Evolutionary conservation across 2,329 filamentous ascomycete genomes (phyloP).

Genomic region (Drechslerella stenobrocha): DNA sequence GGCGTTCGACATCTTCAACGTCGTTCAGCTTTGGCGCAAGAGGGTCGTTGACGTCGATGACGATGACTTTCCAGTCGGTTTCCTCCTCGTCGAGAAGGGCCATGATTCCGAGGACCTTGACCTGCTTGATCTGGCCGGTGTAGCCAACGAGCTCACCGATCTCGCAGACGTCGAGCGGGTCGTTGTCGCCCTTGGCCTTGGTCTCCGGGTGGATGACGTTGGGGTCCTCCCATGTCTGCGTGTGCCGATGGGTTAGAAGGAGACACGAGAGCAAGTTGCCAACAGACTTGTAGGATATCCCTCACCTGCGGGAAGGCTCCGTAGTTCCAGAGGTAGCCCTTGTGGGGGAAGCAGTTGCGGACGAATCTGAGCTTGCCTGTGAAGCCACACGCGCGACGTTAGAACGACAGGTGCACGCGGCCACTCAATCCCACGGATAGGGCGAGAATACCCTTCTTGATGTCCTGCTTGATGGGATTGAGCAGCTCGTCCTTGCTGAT

Average conservation of each 20-base stretch:
- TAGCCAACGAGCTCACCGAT: constrained; percentile 98
- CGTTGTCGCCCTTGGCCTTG: constrained; percentile 99
- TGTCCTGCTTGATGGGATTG: constrained; percentile 99
- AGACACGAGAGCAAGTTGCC: constrained; percentile 10
- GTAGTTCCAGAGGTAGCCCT: constrained; percentile 99
- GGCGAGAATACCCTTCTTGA: constrained; percentile 72
- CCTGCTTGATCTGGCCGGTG: constrained; percentile 96
- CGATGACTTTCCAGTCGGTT: constrained; percentile 99
- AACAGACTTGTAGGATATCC: constrained; percentile 49
- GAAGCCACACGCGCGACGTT: background rate
- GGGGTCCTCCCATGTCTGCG: constrained; percentile 97
- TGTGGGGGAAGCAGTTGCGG: constrained; percentile 99
- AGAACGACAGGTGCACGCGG: too few species aligned
- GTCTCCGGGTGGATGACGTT: constrained; percentile 95
- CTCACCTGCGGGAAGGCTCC: constrained; percentile 96
- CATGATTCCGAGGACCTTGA: constrained; percentile 99
- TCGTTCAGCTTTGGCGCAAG: constrained; percentile 93
- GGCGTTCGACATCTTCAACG: constrained; percentile 97
- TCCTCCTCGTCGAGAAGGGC: constrained; percentile 98
- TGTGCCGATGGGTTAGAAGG: background rate
- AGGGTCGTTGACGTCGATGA: constrained; percentile 97
- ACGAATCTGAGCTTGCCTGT: constrained; percentile 90
- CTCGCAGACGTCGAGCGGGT: constrained; percentile 98
- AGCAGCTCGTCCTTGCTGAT: constrained; percentile 98
- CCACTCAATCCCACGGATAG: background rate